Conservation (phyloP, 352 stramenopile genomes). For the Saprolegnia diclina region DNA sequence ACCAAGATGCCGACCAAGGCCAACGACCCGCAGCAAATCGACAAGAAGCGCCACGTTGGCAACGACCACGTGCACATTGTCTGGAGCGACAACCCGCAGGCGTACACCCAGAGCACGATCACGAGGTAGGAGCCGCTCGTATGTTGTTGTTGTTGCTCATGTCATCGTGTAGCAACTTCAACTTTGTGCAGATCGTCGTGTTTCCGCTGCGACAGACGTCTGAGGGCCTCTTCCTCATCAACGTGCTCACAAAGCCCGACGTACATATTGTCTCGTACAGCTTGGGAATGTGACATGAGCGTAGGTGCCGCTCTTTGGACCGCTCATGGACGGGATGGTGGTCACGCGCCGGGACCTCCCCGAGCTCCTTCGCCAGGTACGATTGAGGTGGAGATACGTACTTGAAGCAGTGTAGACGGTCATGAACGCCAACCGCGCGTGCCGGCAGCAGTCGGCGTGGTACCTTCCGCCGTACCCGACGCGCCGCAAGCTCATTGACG, state of each 20-base stretch:
- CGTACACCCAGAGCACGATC: conserved; percentile 80
- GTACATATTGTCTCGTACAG: conserved; percentile 17
- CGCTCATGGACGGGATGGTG: conserved; percentile 79
- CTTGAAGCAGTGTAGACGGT: conserved; percentile 35
- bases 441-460: conserved; percentile 66
- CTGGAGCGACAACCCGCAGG: conserved; percentile 77
- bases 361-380: conserved; percentile 57
- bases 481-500: conserved; percentile 81
- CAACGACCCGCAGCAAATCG: conserved; percentile 76
- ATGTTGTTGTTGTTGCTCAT: neutral
- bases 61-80: conserved; percentile 86
- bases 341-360: conserved; percentile 63
- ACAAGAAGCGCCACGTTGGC: conserved; percentile 85
- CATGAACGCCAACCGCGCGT: conserved; percentile 86
- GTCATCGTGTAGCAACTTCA: conserved; percentile 51
- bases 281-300: neutral
- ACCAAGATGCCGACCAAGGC: conserved; percentile 84
- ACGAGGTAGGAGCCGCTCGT: conserved; percentile 57
- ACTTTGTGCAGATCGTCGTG: conserved; percentile 83
- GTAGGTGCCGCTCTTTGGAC: conserved; percentile 58
- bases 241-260: conserved; percentile 79
- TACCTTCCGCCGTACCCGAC: conserved; percentile 83
- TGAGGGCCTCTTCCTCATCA: conserved; percentile 61
- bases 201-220: conserved; percentile 62
- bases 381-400: neutral